A percentile compares a stretch with the other conserved stretches of the same genome.
Conservation (phyloP, 139 green algal species). For the Yamagishiella unicocca region DNA sequence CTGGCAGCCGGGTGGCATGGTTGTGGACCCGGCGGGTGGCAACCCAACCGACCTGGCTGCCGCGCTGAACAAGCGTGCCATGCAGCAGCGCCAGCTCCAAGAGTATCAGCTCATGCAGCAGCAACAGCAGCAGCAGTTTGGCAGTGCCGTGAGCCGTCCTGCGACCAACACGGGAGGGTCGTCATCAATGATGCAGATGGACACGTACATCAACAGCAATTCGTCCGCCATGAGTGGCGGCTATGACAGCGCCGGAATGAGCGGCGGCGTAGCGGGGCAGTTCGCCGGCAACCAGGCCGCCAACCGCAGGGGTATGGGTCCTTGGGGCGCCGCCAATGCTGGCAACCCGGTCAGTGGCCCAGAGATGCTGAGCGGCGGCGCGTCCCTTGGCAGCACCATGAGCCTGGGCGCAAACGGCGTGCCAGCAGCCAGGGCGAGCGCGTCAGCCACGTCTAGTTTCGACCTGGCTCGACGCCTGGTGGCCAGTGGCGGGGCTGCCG, state of each 20-base stretch:
- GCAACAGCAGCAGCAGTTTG: background rate
- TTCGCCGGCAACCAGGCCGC: background rate
- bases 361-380: background rate
- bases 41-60: background rate
- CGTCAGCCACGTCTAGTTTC: constrained; percentile 2
- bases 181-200: constrained; percentile 4
- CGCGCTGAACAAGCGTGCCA: background rate
- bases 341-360: background rate
- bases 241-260: background rate
- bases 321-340: background rate
- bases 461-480: constrained; percentile 46
- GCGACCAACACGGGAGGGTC: background rate
- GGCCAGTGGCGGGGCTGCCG: constrained; percentile 10
- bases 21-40: background rate
- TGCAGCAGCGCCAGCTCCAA: background rate
- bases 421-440: background rate
- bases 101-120: background rate
- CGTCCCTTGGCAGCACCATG: constrained; percentile 2
- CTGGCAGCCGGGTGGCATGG: constrained; percentile 10
- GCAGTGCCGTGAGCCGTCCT: background rate
- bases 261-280: background rate
- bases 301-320: background rate
- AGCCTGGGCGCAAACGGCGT: background rate
- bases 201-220: background rate
- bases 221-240: background rate